These are phyloP conservation scores for Auxenochlorella pyrenoidosa DNA, from an alignment of 139 green algal species.

Conservation along the genomic window DNA sequence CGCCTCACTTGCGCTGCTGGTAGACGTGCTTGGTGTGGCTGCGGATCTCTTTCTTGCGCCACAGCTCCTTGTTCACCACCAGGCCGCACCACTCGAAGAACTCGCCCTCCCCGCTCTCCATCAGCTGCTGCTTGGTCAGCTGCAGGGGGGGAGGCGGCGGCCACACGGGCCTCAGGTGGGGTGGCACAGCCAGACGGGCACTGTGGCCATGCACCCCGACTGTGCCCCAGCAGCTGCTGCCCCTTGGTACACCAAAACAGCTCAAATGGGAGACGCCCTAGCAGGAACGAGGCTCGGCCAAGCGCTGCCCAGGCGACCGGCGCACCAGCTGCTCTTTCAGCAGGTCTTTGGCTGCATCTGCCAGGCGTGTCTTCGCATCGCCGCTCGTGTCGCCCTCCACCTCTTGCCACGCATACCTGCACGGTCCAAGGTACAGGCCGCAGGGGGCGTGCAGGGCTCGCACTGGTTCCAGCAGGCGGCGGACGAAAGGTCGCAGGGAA, in stretches of 20 bases:
- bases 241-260: no score
- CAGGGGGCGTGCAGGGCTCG: background rate
- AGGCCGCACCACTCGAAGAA: conserved; percentile 59
- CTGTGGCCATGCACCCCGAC: no score
- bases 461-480: background rate
- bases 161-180: no score
- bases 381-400: background rate
- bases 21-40: conserved; percentile 76
- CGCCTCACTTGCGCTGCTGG: conserved; percentile 77
- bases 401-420: conserved; percentile 35
- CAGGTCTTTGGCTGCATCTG: conserved; percentile 30
- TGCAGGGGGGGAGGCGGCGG: conserved; percentile 2
- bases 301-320: no score
- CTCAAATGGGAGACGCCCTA: no score
- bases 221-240: background rate
- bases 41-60: conserved; percentile 57
- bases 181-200: no score
- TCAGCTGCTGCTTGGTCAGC: conserved; percentile 50
- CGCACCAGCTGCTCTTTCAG: conserved; percentile 39
- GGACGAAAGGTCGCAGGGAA: background rate
- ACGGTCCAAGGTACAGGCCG: background rate
- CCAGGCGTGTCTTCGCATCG: conserved; percentile 1
- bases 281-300: no score
- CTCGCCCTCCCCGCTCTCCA: conserved; percentile 53
- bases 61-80: conserved; percentile 41